Evolutionary conservation across 441 rosid species (phyloP).

Genomic region (Croton laevigatus): DNA sequence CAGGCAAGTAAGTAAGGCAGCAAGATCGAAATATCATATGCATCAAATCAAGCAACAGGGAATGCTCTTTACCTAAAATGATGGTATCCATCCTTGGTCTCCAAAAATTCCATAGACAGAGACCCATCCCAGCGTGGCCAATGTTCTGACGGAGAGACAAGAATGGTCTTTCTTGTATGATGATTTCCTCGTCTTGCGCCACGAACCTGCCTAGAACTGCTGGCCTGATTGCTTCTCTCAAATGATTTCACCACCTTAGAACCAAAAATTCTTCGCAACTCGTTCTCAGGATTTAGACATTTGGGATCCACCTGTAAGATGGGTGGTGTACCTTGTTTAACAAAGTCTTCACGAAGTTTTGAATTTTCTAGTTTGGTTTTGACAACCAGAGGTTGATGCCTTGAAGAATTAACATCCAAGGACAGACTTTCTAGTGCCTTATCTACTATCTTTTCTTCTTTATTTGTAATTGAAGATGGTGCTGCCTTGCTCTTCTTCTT

Average conservation of each 20-base stretch:
- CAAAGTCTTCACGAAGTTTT: slow-evolving; percentile 22
- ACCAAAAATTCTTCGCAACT: slow-evolving; percentile 77
- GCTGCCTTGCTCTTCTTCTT: slow-evolving; percentile 69
- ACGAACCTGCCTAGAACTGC: slow-evolving; percentile 62
- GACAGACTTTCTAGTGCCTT: slow-evolving; percentile 43
- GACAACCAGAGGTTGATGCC: slow-evolving; percentile 21
- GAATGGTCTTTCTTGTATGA: slow-evolving; percentile 63
- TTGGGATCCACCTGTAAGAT: slow-evolving; percentile 67
- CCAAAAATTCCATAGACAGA: slow-evolving; percentile 81
- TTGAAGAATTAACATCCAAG: slow-evolving; percentile 36
- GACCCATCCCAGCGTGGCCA: slow-evolving; percentile 95
- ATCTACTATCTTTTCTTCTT: slow-evolving; percentile 40
- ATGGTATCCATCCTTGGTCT: slow-evolving; percentile 59
- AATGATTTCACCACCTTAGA: slow-evolving; percentile 80
- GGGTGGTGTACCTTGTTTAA: slow-evolving; percentile 30
- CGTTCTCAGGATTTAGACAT: slow-evolving; percentile 73
- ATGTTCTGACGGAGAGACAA: slow-evolving; percentile 70
- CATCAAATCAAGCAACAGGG: slow-evolving; percentile 6
- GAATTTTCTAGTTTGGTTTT: slow-evolving; percentile 31
- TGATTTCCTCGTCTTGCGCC: slow-evolving; percentile 71
- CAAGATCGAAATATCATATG: neutral
- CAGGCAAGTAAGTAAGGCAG: neutral
- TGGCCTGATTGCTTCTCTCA: slow-evolving; percentile 55
- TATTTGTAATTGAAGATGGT: slow-evolving; percentile 30
- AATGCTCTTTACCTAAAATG: slow-evolving; percentile 56